These are phyloP conservation scores for Pulveroboletus sp. DNA, from an alignment of 768 basidiomycete species.

Conservation along the genomic window DNA sequence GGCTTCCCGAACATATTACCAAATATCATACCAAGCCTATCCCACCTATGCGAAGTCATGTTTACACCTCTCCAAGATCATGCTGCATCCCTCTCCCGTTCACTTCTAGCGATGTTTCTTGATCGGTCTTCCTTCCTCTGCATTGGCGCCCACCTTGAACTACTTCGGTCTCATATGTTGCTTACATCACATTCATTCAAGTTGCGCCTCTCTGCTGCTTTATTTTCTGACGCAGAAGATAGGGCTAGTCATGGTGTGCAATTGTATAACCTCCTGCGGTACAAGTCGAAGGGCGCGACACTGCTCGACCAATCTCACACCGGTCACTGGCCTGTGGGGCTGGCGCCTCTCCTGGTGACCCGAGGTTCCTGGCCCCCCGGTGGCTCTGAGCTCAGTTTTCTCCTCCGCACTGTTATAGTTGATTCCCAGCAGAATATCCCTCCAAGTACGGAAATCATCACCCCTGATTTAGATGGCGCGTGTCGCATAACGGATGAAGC, in stretches of 20 bases:
- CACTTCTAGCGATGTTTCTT: constrained; percentile 65
- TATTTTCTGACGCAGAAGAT: constrained; percentile 73
- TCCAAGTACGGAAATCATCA: constrained; percentile 14
- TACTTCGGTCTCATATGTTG: constrained; percentile 73
- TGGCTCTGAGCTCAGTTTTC: constrained; percentile 78
- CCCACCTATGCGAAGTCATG: constrained; percentile 57
- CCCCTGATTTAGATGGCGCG: constrained; percentile 30
- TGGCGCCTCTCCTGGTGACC: constrained; percentile 68
- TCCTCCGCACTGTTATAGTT: constrained; percentile 77
- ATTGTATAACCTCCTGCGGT: constrained; percentile 20
- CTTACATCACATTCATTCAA: constrained; percentile 72
- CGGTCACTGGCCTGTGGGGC: constrained; percentile 59
- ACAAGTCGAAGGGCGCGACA: constrained; percentile 9
- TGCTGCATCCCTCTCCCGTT: constrained; percentile 57
- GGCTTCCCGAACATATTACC: constrained; percentile 59
- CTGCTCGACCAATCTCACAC: constrained; percentile 20
- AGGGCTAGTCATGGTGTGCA: constrained; percentile 33
- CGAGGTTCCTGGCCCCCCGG: constrained; percentile 83
- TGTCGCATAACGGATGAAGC: constrained; percentile 52
- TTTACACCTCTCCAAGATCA: constrained; percentile 58
- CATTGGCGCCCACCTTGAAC: constrained; percentile 58
- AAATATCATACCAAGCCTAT: constrained; percentile 56
- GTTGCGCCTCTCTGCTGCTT: constrained; percentile 57
- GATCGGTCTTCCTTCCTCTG: constrained; percentile 59
- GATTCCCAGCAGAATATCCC: constrained; percentile 55